A percentile compares a stretch with the other conserved stretches of the same genome.
Conservation (phyloP, 768 basidiomycete genomes). For the Podaxis sp. region DNA sequence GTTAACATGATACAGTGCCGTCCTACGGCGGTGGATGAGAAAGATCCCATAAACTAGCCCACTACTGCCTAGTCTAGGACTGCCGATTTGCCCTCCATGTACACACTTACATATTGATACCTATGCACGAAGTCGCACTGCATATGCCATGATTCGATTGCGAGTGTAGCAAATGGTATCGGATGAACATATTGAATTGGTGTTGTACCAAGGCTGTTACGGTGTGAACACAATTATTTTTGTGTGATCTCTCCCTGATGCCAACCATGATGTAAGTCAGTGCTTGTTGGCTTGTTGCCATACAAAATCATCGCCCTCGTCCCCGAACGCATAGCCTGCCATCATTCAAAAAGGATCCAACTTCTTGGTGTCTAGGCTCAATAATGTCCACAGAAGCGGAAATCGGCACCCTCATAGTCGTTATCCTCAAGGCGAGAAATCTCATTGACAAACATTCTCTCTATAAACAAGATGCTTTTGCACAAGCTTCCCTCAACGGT, state of each 20-base stretch:
- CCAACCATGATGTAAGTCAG: not conserved
- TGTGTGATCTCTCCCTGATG: too few species aligned
- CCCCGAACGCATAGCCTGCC: not conserved
- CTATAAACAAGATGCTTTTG: slow-evolving; percentile 90
- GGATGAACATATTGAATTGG: too few species aligned
- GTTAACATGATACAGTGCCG: slow-evolving; percentile 52
- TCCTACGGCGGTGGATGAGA: slow-evolving; percentile 18
- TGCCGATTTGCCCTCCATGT: not conserved
- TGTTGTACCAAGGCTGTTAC: too few species aligned
- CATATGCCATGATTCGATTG: not conserved
- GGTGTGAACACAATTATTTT: too few species aligned
- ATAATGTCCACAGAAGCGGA: slow-evolving; percentile 37
- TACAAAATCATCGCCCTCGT: not conserved
- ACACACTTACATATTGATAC: not conserved
- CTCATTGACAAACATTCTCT: slow-evolving; percentile 79
- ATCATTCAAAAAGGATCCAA: slow-evolving; percentile 11
- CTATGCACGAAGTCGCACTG: not conserved
- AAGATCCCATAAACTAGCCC: not conserved
- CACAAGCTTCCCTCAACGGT: slow-evolving; percentile 56
- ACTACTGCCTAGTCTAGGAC: not conserved
- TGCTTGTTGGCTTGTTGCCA: not conserved
- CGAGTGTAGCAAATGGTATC: not conserved
- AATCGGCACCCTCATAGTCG: slow-evolving; percentile 80
- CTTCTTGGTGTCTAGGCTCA: slow-evolving; percentile 12
- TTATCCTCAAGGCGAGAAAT: slow-evolving; percentile 82